A percentile compares a stretch with the other conserved stretches of the same genome.
Conservation (phyloP, 2,329 filamentous ascomycete genomes). For the Aspergillus unguis region DNA sequence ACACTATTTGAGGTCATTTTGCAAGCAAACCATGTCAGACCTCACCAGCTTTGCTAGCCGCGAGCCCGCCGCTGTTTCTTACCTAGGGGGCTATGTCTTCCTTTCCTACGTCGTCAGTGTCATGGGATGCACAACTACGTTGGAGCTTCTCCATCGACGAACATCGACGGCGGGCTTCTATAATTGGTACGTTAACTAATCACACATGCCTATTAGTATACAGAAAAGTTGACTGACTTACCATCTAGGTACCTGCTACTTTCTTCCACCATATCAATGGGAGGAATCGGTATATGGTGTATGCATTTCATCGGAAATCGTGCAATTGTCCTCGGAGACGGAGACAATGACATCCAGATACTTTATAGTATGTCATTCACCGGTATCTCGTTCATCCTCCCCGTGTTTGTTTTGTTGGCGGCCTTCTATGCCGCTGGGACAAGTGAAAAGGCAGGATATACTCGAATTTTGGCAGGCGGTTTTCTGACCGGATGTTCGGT, state of each 20-base stretch:
- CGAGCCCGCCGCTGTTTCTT: constrained; percentile 19
- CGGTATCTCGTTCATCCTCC: constrained; percentile 73
- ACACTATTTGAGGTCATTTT: neutral
- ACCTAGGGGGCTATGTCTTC: constrained; percentile 61
- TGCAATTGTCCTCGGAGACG: constrained; percentile 67
- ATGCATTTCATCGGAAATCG: constrained; percentile 85
- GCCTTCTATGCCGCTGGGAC: constrained; percentile 69
- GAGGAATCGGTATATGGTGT: constrained; percentile 70
- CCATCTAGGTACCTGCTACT: constrained; percentile 58
- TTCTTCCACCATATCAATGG: constrained; percentile 67
- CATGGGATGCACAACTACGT: constrained; percentile 71
- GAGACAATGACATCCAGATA: constrained; percentile 63
- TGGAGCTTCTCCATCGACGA: constrained; percentile 76
- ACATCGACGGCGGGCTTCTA: constrained; percentile 65
- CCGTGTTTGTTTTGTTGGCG: constrained; percentile 68
- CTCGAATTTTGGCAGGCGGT: constrained; percentile 62
- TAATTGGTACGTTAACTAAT: constrained; percentile 57
- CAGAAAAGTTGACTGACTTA: constrained; percentile 1
- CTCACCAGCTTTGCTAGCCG: constrained; percentile 10
- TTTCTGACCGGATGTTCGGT: constrained; percentile 69
- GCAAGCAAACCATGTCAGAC: constrained; percentile 20
- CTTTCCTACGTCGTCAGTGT: constrained; percentile 69
- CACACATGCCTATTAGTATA: neutral
- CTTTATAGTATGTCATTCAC: constrained; percentile 71
- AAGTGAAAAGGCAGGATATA: constrained; percentile 55